These are phyloP conservation scores for Solanum pimpinellifolium DNA, from an alignment of 257 asterid genomes.

Conservation along the genomic window DNA sequence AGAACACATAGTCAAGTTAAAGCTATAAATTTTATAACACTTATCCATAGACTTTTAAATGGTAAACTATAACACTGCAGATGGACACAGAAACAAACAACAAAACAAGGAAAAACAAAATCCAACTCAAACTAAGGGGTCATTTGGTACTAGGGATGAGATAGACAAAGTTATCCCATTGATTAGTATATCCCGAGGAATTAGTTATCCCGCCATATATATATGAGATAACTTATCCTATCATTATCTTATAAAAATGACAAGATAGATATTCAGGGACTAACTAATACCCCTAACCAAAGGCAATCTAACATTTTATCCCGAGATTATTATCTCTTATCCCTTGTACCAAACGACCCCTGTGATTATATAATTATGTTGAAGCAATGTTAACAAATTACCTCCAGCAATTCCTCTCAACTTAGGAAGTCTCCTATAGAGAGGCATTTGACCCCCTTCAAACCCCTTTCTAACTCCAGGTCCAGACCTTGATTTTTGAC, in stretches of 20 bases:
- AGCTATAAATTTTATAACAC: neutral
- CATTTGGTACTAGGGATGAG: neutral
- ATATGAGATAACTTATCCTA: neutral
- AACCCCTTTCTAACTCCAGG: conserved; percentile 75
- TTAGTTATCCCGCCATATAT: no score
- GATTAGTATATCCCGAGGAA: neutral
- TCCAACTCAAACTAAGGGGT: neutral
- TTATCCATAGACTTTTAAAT: neutral
- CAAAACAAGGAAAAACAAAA: neutral
- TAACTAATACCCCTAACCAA: neutral
- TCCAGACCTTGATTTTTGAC: conserved; percentile 99
- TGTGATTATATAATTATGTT: neutral
- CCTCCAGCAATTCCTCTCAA: conserved; percentile 98
- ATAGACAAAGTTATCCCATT: neutral
- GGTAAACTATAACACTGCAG: neutral
- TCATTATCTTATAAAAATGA: neutral
- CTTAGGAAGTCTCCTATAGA: conserved; percentile 73
- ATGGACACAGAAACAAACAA: neutral
- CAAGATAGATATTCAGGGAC: neutral
- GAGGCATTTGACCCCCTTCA: conserved; percentile 94
- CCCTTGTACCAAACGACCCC: neutral
- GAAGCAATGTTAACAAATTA: conserved; percentile 4
- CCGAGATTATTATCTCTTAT: neutral
- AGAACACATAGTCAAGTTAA: neutral
- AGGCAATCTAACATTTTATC: neutral